phyloP scores from a whole-genome alignment of 1,284 basidiomycete species.

The Ustilago sp. region DNA sequence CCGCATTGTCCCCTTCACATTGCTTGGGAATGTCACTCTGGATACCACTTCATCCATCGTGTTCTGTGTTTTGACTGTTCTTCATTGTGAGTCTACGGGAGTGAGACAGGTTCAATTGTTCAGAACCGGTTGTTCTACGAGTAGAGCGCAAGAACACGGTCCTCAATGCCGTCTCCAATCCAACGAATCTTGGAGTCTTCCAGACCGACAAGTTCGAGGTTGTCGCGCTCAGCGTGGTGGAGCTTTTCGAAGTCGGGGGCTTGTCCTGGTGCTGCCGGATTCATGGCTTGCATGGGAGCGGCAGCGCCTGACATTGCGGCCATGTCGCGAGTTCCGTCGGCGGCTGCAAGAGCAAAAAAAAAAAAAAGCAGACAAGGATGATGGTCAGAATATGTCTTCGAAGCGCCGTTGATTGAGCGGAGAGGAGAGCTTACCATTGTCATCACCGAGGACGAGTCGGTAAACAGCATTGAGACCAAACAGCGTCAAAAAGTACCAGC shows the following conservation, averaged over 20 bases:
- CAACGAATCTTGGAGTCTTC: constrained; percentile 53
- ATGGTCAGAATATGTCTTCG: too few species aligned
- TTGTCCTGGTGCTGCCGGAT: constrained; percentile 52
- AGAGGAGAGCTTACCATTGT: constrained; percentile 78
- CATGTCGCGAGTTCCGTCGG: constrained; percentile 69
- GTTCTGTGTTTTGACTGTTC: constrained; percentile 4
- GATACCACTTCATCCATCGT: constrained; percentile 15
- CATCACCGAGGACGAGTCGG: constrained; percentile 88
- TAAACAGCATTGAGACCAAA: constrained; percentile 97
- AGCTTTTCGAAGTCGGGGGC: constrained; percentile 86
- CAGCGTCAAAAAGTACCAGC: constrained; percentile 99
- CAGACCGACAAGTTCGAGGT: constrained; percentile 85
- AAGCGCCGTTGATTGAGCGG: background rate
- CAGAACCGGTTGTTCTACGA: constrained; percentile 6
- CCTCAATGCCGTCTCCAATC: constrained; percentile 68
- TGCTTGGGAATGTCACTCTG: constrained; percentile 8
- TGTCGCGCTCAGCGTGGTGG: constrained; percentile 91
- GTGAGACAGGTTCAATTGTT: background rate
- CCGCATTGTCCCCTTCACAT: background rate
- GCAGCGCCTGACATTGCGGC: constrained; percentile 59
- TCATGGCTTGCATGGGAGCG: constrained; percentile 44
- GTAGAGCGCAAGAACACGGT: constrained; percentile 64
- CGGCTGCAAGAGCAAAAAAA: constrained; percentile 43
- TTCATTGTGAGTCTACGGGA: background rate
- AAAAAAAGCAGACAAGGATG: background rate